Evolutionary conservation across 2,329 filamentous ascomycete genomes (phyloP).

Genomic region (Thermoascus crustaceus): DNA sequence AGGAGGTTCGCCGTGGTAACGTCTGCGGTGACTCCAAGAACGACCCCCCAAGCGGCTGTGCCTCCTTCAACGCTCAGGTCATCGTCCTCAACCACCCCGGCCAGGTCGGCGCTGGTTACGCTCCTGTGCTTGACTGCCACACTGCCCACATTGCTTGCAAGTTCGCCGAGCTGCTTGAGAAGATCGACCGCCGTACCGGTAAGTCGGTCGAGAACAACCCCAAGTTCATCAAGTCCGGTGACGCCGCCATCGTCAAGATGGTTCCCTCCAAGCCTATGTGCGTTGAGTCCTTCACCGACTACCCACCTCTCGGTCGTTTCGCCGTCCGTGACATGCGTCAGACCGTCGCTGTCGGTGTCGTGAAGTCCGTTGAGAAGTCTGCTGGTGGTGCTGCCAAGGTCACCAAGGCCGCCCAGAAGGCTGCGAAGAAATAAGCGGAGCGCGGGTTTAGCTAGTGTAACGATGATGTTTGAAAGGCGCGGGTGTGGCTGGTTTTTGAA

Average conservation of each 20-base stretch:
- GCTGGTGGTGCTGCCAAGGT: slow-evolving; percentile 52
- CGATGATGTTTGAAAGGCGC: not conserved
- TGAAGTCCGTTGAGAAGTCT: slow-evolving; percentile 74
- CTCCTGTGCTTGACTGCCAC: slow-evolving; percentile 99
- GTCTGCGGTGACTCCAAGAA: slow-evolving; percentile 99
- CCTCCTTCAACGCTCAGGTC: slow-evolving; percentile 99
- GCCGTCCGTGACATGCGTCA: slow-evolving; percentile 93
- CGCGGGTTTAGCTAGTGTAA: slow-evolving; percentile 9
- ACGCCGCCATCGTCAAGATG: slow-evolving; percentile 99
- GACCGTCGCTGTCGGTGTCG: slow-evolving; percentile 76
- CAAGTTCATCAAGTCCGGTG: slow-evolving; percentile 99
- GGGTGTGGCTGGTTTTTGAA: too few relatives aligned
- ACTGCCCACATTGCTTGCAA: slow-evolving; percentile 99
- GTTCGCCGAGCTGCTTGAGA: slow-evolving; percentile 98
- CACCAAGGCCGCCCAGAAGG: slow-evolving; percentile 56
- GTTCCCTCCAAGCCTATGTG: slow-evolving; percentile 99
- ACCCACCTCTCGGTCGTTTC: slow-evolving; percentile 99
- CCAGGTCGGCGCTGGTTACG: slow-evolving; percentile 98
- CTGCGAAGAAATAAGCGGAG: slow-evolving; percentile 60
- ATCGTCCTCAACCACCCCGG: slow-evolving; percentile 99
- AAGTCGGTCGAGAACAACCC: slow-evolving; percentile 86
- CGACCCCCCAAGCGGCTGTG: slow-evolving; percentile 81
- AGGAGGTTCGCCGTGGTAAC: slow-evolving; percentile 99
- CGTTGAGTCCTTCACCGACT: slow-evolving; percentile 99
- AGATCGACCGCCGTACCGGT: slow-evolving; percentile 99